Base-by-base conservation (phyloP, 768 basidiomycete species). In the Panellus pusillus region DNA sequence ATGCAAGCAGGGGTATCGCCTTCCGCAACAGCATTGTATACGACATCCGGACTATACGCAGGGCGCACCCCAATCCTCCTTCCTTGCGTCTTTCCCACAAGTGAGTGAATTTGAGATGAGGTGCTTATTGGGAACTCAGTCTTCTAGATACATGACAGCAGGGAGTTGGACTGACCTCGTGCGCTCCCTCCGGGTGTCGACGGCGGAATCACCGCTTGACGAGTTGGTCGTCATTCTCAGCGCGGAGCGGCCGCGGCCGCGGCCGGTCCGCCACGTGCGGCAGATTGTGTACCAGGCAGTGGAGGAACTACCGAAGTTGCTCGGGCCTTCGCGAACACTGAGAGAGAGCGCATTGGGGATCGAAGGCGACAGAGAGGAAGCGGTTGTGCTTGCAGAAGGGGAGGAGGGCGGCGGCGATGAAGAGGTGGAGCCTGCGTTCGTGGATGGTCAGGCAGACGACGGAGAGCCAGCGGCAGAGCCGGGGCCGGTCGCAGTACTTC, bases 251-350 rank as follows among this genome's bases (percentile, higher is more conserved):
- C 47, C 42, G n/a, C 44, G 32, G 19, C 15, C 9, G 8, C 24
- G 29, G 19, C 44, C 46, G 12, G 37, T 44, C 31, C 17, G 24
- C 42, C 45, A 63, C 12, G 63, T 74, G 12, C 66, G 67, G 8
- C 60, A 67, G 11, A 64, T 76, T 27, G 43, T 68, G 4, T 78
- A 65, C 61, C 44, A 58, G 14, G 50, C 60, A 3, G 50, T 62
- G 4, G 66, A 62, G 3, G 70, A 74, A 6, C 64, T 77, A 12
- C 68, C 67, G 0, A 41, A 42, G 12, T 47, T 74, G 18, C 47
- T 76, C 7, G 57, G 60, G 9, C 20, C 44, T 17, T 47, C 54
- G n/a, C 45, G 48, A 12, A 38, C 35, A 11, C 9, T 45, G 1
- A 40, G 44, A 38, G 48, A 61, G 13, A 44, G n/a, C 27, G 32